Base-by-base conservation (phyloP, 345 rosid genomes). In the Lepidium aucheri region DNA sequence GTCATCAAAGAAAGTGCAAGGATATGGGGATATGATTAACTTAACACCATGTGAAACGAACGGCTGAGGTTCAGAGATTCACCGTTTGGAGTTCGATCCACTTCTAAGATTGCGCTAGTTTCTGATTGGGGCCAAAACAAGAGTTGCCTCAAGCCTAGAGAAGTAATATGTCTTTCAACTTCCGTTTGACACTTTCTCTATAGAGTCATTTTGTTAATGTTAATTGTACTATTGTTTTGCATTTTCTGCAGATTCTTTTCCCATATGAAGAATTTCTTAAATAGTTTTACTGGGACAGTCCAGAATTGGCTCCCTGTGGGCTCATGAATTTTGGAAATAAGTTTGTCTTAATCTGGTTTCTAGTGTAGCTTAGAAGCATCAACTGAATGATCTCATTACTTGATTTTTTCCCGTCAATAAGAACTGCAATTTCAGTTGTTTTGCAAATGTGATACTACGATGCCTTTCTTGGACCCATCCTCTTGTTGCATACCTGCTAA, bases 301-400 rank as follows among this genome's bases (percentile, higher is more conserved):
- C 74, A 13, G 83, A 82, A 18, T 81, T 81, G 55, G 77, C 79
- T 72, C 99, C 96, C 9, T 87, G 95, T 66, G 99, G 99, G n/a
- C 97, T 94, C 74, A 63, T 86, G 74, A 94, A 94, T 75, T 94
- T 97, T 79, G 97, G 99, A 80, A 94, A 90, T 87, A 94, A 97
- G 99, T 87, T 69, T 45, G 49, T 53, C 39, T 66, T 77, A 36
- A 30, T 36, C 13, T 36, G 16, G 8, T 39, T 63, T 59, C 14
- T 43, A 34, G 4, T 68, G 16, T 52, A 30, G 30, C 30, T 40
- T 67, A 8, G 45, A 56, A 51, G 10, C 18, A 55, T 16, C 39
- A 12, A 3, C 53, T 65, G 42, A 41, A 60, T 39, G 51, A 34
- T 26, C 32, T 62, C 33, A 14, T 45, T 56, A 1, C 49, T 35